Evolutionary conservation across 1,284 basidiomycete species (phyloP), one percentile per base, ranked within the genome.

Genomic region (Spongiforma sp.): DNA sequence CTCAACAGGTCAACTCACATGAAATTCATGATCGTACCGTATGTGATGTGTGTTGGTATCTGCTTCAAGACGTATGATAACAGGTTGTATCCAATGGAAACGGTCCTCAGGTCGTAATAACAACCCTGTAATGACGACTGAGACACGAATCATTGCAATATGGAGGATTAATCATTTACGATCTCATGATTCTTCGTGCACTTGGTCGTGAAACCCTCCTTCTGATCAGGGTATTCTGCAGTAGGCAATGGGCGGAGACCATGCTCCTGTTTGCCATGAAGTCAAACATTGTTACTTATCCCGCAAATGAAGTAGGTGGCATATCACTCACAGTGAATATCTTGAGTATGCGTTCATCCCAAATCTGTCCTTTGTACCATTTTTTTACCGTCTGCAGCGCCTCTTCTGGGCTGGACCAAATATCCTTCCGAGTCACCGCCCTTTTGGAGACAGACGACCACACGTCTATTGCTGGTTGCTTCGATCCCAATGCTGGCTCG

Each of bases 201-300:
- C 24, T 67, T 68, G 33, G 66, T n/a, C n/a, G n/a, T n/a, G n/a
- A n/a, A n/a, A n/a, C n/a, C n/a, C n/a, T n/a, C n/a, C n/a, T n/a
- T n/a, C 33, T 5, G n/a, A 11, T 65, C 55, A 1, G 62, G 62
- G 8, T 62, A 59, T 41, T 67, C 62, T 12, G 43, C 58, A 21
- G 65, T 67, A 7, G 65, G 65, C n/a, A 67, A 24, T 1, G 62
- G 26, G n/a, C 62, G n/a, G n/a, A n/a, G n/a, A n/a, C n/a, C n/a
- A n/a, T n/a, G n/a, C n/a, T n/a, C n/a, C n/a, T n/a, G n/a, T 53
- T 43, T 17, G 28, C 21, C 14, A 4, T 10, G 4, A 50, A n/a
- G 15, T 19, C 24, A 15, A 30, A 17, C n/a, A 12, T 50, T 15
- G n/a, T 14, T 17, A 0, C 15, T 33, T n/a, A n/a, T n/a, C n/a